These are phyloP conservation scores for Penicillium oxalicum DNA, from an alignment of 2,329 filamentous ascomycete genomes.

Conservation along the genomic window DNA sequence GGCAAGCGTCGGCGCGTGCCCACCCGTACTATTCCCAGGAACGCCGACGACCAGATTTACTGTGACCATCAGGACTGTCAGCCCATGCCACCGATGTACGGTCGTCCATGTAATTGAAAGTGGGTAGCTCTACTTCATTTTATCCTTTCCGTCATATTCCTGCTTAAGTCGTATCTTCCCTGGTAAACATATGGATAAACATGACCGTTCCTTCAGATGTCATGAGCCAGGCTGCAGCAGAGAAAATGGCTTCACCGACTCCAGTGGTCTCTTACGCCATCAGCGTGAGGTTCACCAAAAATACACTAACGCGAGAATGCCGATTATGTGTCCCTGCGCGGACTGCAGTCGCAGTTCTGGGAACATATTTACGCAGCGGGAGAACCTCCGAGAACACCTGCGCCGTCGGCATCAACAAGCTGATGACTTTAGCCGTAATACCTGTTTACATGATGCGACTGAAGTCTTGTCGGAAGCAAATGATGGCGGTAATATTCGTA, in stretches of 20 bases:
- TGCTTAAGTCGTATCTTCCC: not conserved
- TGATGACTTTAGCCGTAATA: constrained; percentile 10
- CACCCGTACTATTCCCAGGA: not conserved
- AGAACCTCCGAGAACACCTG: not conserved
- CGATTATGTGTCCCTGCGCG: not conserved
- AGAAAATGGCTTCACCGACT: not conserved
- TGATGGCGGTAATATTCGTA: constrained; percentile 47
- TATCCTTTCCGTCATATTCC: not conserved
- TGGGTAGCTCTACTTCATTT: not conserved
- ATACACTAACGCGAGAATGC: not conserved
- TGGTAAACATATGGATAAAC: constrained; percentile 3
- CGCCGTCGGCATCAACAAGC: not conserved
- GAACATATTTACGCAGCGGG: not conserved
- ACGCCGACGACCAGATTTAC: not conserved
- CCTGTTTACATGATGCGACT: constrained; percentile 17
- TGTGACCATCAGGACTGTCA: not conserved
- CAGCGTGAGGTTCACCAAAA: not conserved
- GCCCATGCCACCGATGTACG: not conserved
- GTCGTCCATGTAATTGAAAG: not conserved
- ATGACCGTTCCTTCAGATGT: not conserved
- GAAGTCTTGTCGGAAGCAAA: constrained; percentile 30
- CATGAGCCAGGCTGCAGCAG: not conserved
- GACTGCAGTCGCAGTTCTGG: not conserved
- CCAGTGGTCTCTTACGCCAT: not conserved
- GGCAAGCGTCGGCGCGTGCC: no score